A percentile compares a stretch with the other conserved stretches of the same genome.
Conservation (phyloP, 495 filamentous ascomycete species). For the Penicillium cosmopolitanum region DNA sequence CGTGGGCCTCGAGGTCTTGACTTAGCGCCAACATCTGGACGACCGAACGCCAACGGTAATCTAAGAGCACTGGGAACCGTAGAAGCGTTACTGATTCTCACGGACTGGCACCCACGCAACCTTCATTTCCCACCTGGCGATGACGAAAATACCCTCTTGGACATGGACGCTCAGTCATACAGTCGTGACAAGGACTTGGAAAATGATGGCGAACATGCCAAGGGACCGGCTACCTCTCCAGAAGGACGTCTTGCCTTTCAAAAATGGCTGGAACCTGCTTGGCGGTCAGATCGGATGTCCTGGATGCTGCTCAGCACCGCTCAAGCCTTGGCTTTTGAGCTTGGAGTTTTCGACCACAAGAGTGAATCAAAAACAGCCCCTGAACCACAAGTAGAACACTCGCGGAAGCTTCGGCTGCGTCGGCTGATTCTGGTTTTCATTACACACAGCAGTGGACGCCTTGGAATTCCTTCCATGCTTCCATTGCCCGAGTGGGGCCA, state of each 20-base stretch:
- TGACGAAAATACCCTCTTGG: slow-evolving; percentile 65
- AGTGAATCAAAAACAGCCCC: slow-evolving; percentile 52
- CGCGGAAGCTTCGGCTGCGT: slow-evolving; percentile 79
- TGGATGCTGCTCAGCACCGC: slow-evolving; percentile 97
- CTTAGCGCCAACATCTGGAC: slow-evolving; percentile 60
- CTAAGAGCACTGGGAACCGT: slow-evolving; percentile 90
- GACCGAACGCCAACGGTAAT: slow-evolving; percentile 64
- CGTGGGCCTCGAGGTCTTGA: slow-evolving; percentile 65
- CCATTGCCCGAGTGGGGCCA: slow-evolving; percentile 62
- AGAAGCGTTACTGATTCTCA: slow-evolving; percentile 89
- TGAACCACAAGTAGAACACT: slow-evolving; percentile 66
- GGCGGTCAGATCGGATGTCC: slow-evolving; percentile 95
- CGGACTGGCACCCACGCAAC: slow-evolving; percentile 94
- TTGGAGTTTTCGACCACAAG: slow-evolving; percentile 91
- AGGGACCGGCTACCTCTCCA: slow-evolving; percentile 53
- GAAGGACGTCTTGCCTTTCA: slow-evolving; percentile 70
- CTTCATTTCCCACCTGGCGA: slow-evolving; percentile 94
- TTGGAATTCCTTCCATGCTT: slow-evolving; percentile 94
- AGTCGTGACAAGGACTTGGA: slow-evolving; percentile 41
- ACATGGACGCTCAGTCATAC: slow-evolving; percentile 50
- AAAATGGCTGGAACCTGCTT: slow-evolving; percentile 95
- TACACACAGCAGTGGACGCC: slow-evolving; percentile 86
- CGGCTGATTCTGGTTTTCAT: slow-evolving; percentile 86
- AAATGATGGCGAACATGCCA: slow-evolving; percentile 39
- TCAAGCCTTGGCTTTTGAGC: slow-evolving; percentile 85